Evolutionary conservation across 2,329 filamentous ascomycete genomes (phyloP), one percentile per base, ranked within the genome.

Genomic region (Apiospora aurea): DNA sequence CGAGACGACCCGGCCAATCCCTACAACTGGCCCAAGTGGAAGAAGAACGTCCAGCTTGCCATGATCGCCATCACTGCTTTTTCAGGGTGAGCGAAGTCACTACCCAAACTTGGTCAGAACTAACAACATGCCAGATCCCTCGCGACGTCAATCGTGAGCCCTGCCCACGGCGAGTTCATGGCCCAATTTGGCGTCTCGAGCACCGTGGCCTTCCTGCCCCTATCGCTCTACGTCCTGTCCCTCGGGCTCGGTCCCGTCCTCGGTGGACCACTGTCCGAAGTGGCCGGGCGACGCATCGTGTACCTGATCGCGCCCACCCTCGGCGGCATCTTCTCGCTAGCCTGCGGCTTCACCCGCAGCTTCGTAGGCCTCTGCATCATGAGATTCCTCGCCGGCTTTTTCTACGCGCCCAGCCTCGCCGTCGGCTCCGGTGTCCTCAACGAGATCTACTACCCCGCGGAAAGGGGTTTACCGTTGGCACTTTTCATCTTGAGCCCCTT

Each of bases 201-300:
- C 68, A 90, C 88, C 1, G 83, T 85, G 10, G 87, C 90, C 0
- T 81, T 92, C n/a, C 80, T 92, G 0, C 87, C 88, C 0, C 79
- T 92, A 0, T 87, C 90, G 0, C 78, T 91, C 7, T 93, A 90
- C 78, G 86, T 90, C 7, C 80, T 91, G 13, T 90, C 89, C 0
- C 83, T 92, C 0, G 88, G 83, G 3, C 82, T 91, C 21, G 90
- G 90, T 0, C 90, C 91, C 8, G 80, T 91, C 69, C 73, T 90
- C 18, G 87, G 87, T 13, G 89, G 89, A 0, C 90, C 90, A 0
- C 76, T 91, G 0, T 90, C 87, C 68, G 91, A 92, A 77, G 86
- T 83, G 0, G 80, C 87, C 46, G 90, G 91, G 2, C 83, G 91
- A 1, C 82, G 85, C 29, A 80, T 85, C 2, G 84, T 91, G 38